Conservation (phyloP, 768 basidiomycete species). For the Rhizopogon vesiculosus region DNA sequence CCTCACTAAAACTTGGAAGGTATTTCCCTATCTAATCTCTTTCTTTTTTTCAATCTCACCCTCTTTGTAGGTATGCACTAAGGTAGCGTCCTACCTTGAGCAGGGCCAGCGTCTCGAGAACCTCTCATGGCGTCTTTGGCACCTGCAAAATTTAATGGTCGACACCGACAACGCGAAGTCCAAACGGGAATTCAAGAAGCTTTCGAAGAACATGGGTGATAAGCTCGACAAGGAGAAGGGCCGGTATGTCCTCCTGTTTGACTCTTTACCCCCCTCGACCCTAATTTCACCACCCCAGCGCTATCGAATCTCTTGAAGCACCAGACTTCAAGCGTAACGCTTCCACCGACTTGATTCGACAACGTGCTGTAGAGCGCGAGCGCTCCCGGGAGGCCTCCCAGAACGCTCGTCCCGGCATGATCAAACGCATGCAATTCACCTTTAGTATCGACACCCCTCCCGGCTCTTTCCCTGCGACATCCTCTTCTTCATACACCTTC, state of each 20-base stretch:
- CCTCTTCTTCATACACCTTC: too few relatives aligned
- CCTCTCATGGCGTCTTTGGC: slow-evolving; percentile 90
- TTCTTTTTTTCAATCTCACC: background rate
- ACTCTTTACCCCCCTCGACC: slow-evolving; percentile 9
- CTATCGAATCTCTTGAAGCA: slow-evolving; percentile 80
- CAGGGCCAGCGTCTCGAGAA: slow-evolving; percentile 90
- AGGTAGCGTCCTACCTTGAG: slow-evolving; percentile 87
- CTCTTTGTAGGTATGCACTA: slow-evolving; percentile 68
- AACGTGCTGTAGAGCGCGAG: slow-evolving; percentile 79
- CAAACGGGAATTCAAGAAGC: slow-evolving; percentile 87
- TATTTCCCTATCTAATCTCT: slow-evolving; percentile 22
- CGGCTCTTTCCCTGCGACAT: too few relatives aligned
- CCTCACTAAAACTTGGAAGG: slow-evolving; percentile 90
- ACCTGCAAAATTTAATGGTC: slow-evolving; percentile 87
- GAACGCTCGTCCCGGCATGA: slow-evolving; percentile 61
- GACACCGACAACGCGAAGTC: slow-evolving; percentile 84
- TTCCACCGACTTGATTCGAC: slow-evolving; percentile 76
- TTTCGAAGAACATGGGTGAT: slow-evolving; percentile 86
- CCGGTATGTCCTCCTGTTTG: slow-evolving; percentile 45
- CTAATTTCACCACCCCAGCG: slow-evolving; percentile 38
- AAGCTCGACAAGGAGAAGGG: slow-evolving; percentile 93
- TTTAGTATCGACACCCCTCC: slow-evolving; percentile 40
- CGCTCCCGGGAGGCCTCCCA: slow-evolving; percentile 68
- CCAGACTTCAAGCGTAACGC: slow-evolving; percentile 78
- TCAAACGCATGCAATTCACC: slow-evolving; percentile 89